phyloP scores from a whole-genome alignment of 805 yeast genomes.

The Cyberlindnera euphorbiiphila region DNA sequence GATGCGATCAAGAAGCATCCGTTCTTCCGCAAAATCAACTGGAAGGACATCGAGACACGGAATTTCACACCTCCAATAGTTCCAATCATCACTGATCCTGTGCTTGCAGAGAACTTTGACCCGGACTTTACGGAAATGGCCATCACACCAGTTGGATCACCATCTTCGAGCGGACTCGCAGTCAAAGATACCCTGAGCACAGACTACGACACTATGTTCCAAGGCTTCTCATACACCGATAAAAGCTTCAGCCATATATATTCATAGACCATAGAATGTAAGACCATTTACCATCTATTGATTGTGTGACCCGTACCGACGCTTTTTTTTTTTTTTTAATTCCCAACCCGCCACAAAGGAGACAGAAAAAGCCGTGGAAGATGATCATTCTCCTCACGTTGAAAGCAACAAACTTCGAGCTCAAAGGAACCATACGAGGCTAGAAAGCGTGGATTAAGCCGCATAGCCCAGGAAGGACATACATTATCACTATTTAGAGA shows the following conservation, averaged over 20 bases:
- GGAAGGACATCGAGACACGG: slow-evolving; percentile 51
- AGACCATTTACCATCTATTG: too few relatives aligned
- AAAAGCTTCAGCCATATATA: slow-evolving; percentile 21
- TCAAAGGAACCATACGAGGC: too few relatives aligned
- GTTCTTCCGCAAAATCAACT: slow-evolving; percentile 72
- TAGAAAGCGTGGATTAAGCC: too few relatives aligned
- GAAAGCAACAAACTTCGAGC: too few relatives aligned
- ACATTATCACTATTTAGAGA: too few relatives aligned
- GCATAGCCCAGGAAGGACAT: background rate
- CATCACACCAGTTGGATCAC: slow-evolving; percentile 32
- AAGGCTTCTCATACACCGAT: slow-evolving; percentile 45
- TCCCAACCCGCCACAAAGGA: too few relatives aligned
- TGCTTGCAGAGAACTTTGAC: slow-evolving; percentile 80
- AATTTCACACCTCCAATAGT: slow-evolving; percentile 66
- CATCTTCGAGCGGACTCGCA: slow-evolving; percentile 12
- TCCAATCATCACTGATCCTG: slow-evolving; percentile 81
- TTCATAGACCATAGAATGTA: too few relatives aligned
- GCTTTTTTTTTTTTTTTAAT: too few relatives aligned
- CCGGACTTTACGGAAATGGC: slow-evolving; percentile 71
- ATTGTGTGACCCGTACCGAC: too few relatives aligned
- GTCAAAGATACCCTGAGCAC: too few relatives aligned
- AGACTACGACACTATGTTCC: slow-evolving; percentile 30
- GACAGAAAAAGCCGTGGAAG: too few relatives aligned
- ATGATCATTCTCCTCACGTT: too few relatives aligned
- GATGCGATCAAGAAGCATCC: slow-evolving; percentile 60